phyloP scores from a whole-genome alignment of 306 rosid species.

The Vicia villosa region DNA sequence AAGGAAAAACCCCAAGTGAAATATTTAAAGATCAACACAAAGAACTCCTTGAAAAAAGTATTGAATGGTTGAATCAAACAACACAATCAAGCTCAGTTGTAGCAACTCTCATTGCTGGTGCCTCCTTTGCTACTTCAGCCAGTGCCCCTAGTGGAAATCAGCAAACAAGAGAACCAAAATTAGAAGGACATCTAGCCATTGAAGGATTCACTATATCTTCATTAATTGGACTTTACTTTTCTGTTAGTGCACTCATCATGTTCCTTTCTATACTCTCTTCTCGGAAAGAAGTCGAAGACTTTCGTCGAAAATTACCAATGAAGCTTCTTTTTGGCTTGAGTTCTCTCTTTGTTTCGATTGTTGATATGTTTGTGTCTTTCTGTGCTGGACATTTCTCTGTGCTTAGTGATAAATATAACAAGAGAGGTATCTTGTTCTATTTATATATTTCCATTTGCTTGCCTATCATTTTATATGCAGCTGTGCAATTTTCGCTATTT shows the following conservation, averaged over 20 bases:
- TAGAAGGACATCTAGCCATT: slow-evolving; percentile 40
- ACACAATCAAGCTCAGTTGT: slow-evolving; percentile 42
- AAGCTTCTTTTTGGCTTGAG: too few relatives aligned
- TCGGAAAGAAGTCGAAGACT: too few relatives aligned
- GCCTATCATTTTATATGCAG: too few relatives aligned
- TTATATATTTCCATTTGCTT: too few relatives aligned
- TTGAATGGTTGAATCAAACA: slow-evolving; percentile 38
- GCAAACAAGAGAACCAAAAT: slow-evolving; percentile 25
- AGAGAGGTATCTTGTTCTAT: too few relatives aligned
- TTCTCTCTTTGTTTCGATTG: too few relatives aligned
- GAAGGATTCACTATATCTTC: slow-evolving; percentile 46
- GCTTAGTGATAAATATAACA: too few relatives aligned
- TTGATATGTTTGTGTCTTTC: too few relatives aligned
- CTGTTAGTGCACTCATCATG: slow-evolving; percentile 50
- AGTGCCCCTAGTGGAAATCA: slow-evolving; percentile 44
- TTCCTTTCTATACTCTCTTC: too few relatives aligned
- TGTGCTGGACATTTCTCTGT: too few relatives aligned
- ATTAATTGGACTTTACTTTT: slow-evolving; percentile 50
- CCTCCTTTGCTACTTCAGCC: slow-evolving; percentile 41
- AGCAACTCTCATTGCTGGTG: slow-evolving; percentile 40
- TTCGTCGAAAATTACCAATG: too few relatives aligned
- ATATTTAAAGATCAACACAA: slow-evolving; percentile 37
- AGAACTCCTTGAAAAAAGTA: background rate
- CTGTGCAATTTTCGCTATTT: too few relatives aligned
- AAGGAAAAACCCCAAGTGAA: background rate